Percentiles rank a stretch among this genome's conserved stretches.
Conservation (phyloP, 352 stramenopile species). For the Phytophthora agathidicida region DNA sequence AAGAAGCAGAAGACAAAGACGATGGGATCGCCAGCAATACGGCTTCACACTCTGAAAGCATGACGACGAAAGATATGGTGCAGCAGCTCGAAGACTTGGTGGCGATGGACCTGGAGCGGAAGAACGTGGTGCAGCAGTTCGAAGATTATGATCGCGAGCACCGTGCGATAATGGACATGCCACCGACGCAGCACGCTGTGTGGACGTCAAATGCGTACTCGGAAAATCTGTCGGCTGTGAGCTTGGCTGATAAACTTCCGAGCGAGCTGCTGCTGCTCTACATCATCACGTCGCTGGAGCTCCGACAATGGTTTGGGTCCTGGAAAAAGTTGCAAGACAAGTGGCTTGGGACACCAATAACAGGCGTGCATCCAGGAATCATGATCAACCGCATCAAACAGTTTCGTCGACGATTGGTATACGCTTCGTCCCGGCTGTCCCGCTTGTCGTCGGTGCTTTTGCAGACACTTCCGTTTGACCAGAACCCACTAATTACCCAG, state of each 20-base stretch:
- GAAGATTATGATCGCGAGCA: conserved; percentile 56
- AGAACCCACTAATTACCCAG: background rate
- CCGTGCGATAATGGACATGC: conserved; percentile 37
- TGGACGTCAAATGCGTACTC: conserved; percentile 3
- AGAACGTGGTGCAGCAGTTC: conserved; percentile 46
- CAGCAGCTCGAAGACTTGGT: conserved; percentile 59
- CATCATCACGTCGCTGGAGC: conserved; percentile 57
- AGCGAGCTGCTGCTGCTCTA: conserved; percentile 60
- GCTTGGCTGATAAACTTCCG: conserved; percentile 33
- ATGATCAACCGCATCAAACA: conserved; percentile 67
- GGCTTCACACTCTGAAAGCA: background rate
- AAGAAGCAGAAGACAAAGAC: background rate
- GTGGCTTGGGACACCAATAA: conserved; percentile 47
- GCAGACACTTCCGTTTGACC: conserved; percentile 14
- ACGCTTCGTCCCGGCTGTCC: conserved; percentile 41
- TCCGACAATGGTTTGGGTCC: conserved; percentile 58
- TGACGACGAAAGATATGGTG: conserved; percentile 36
- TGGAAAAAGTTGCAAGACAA: conserved; percentile 57
- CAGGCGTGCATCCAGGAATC: conserved; percentile 46
- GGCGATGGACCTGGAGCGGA: conserved; percentile 48
- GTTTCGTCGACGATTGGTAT: conserved; percentile 54
- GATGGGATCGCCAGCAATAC: background rate
- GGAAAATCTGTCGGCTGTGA: conserved; percentile 8
- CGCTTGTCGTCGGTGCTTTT: conserved; percentile 22
- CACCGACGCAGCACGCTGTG: conserved; percentile 14